Conservation (phyloP, 129 eudicot genomes). For the Helianthus tuberosus region DNA sequence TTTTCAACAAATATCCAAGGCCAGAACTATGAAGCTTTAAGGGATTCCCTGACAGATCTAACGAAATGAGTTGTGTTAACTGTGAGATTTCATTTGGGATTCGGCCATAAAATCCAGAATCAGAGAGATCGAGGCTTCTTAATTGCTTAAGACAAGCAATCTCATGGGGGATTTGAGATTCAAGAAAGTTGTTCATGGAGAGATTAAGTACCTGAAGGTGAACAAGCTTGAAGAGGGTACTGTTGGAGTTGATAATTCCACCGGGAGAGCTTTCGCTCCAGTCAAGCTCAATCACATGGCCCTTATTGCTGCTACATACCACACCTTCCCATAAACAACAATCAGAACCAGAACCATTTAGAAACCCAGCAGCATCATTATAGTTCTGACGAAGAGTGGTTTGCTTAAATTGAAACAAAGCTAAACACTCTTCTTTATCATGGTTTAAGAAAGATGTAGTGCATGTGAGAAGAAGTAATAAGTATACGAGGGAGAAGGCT, state of each 20-base stretch:
- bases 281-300: constrained; percentile 35
- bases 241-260: constrained; percentile 20
- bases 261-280: constrained; percentile 12
- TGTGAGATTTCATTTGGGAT: constrained; percentile 35
- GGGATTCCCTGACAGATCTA: constrained; percentile 24
- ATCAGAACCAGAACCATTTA: neutral
- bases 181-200: constrained; percentile 22
- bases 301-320: neutral
- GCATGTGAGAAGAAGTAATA: neutral
- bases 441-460: constrained; percentile 9
- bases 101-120: constrained; percentile 25
- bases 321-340: constrained; percentile 33
- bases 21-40: neutral
- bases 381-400: neutral
- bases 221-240: constrained; percentile 22
- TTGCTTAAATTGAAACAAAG: constrained; percentile 30
- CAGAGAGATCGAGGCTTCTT: constrained; percentile 20
- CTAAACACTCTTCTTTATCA: constrained; percentile 17
- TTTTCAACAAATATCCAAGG: constrained; percentile 7
- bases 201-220: constrained; percentile 35
- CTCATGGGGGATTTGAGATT: constrained; percentile 27
- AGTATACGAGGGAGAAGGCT: neutral
- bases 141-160: neutral
- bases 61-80: constrained; percentile 12
- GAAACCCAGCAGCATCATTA: neutral